These are phyloP conservation scores for Exophiala xenobiotica DNA, from an alignment of 2,329 filamentous ascomycete species.

Conservation along the genomic window DNA sequence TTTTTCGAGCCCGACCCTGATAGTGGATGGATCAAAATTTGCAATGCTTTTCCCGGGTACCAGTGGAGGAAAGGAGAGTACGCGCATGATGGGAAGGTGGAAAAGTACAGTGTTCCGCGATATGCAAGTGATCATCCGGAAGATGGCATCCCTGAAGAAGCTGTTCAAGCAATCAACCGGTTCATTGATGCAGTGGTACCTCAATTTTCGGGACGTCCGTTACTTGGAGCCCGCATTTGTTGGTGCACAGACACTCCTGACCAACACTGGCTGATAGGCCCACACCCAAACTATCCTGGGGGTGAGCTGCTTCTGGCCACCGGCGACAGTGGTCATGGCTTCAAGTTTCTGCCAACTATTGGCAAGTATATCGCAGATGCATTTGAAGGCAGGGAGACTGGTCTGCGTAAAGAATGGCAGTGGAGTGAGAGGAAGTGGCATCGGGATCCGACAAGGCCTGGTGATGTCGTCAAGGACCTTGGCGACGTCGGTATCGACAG, in stretches of 20 bases:
- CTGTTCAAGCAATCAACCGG: not conserved
- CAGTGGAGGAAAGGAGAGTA: not conserved
- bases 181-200: constrained; percentile 33
- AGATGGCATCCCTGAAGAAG: not conserved
- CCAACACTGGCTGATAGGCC: constrained; percentile 52
- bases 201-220: constrained; percentile 48
- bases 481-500: not conserved
- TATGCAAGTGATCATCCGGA: not conserved
- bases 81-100: not conserved
- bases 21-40: constrained; percentile 3
- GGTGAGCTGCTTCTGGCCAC: constrained; percentile 47
- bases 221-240: constrained; percentile 54
- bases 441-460: not conserved
- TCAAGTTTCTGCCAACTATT: constrained; percentile 53
- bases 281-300: constrained; percentile 39
- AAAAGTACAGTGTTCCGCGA: not conserved
- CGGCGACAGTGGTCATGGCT: constrained; percentile 50
- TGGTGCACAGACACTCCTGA: constrained; percentile 58
- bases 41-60: not conserved
- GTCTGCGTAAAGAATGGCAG: not conserved
- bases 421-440: not conserved
- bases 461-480: not conserved
- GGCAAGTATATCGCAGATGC: constrained; percentile 51
- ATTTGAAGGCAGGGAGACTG: constrained; percentile 43
- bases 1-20: constrained; percentile 1